A percentile compares a stretch with the other conserved stretches of the same genome.
phyloP scores from a whole-genome alignment of 2,329 filamentous ascomycete species.

The Malbranchea zuffiana region DNA sequence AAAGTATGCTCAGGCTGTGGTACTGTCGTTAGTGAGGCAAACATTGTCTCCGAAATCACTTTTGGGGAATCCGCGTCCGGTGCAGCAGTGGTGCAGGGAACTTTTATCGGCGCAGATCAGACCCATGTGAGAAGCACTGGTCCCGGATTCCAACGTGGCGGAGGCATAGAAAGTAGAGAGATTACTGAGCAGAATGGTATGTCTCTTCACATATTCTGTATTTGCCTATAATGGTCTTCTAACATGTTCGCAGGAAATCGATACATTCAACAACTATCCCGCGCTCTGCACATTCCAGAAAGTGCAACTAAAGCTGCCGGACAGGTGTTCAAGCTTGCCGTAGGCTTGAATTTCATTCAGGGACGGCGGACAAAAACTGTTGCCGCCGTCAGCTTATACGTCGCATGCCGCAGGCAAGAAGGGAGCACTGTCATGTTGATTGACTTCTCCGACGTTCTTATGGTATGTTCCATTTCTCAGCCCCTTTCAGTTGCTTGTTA shows the following conservation, averaged over 20 bases:
- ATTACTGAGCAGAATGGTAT: conserved; percentile 36
- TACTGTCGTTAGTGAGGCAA: conserved; percentile 69
- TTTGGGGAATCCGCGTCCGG: conserved; percentile 83
- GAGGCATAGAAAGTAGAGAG: conserved; percentile 41
- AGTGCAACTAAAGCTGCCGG: conserved; percentile 54
- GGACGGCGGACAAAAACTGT: conserved; percentile 78
- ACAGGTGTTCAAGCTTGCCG: conserved; percentile 65
- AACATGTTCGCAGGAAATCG: conserved; percentile 29
- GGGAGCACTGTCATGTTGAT: conserved; percentile 86
- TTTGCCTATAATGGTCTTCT: not conserved
- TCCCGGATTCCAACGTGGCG: conserved; percentile 36
- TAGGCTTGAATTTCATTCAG: conserved; percentile 67
- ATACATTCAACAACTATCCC: conserved; percentile 34
- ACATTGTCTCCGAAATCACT: conserved; percentile 83
- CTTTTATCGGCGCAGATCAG: conserved; percentile 75
- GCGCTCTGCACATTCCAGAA: conserved; percentile 41
- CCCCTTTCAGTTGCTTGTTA: not conserved
- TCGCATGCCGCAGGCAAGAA: conserved; percentile 67
- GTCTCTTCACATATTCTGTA: conserved; percentile 6
- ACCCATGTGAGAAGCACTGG: conserved; percentile 58
- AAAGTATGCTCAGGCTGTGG: conserved; percentile 71
- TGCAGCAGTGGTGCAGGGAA: conserved; percentile 82
- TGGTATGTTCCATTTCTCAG: conserved; percentile 26
- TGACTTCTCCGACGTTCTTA: conserved; percentile 77
- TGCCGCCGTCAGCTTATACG: conserved; percentile 82